A percentile compares a stretch with the other conserved stretches of the same genome.
Evolutionary conservation across 1,284 basidiomycete species (phyloP).

Genomic region (Trichosporon sp.): DNA sequence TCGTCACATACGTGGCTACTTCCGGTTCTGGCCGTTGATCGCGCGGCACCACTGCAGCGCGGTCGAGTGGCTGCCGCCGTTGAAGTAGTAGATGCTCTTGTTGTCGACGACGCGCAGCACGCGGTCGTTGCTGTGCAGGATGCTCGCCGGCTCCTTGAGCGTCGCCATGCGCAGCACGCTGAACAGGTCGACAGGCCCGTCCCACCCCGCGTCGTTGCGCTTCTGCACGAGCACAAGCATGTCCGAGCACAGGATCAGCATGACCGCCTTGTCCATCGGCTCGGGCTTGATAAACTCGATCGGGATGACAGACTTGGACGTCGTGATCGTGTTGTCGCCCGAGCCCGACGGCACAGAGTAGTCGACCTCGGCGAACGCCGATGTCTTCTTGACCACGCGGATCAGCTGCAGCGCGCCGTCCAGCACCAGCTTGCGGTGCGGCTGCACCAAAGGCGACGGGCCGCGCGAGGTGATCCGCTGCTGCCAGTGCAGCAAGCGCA

Average conservation of each 20-base stretch:
- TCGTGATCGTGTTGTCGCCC: slow-evolving; percentile 43
- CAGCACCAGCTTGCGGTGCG: slow-evolving; percentile 88
- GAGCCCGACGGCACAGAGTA: slow-evolving; percentile 16
- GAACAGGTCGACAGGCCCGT: slow-evolving; percentile 76
- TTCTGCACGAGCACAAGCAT: slow-evolving; percentile 77
- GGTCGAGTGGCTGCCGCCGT: slow-evolving; percentile 72
- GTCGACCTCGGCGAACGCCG: slow-evolving; percentile 71
- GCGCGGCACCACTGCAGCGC: slow-evolving; percentile 74
- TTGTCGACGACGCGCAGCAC: slow-evolving; percentile 55
- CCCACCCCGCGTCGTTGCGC: slow-evolving; percentile 66
- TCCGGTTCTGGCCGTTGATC: slow-evolving; percentile 39
- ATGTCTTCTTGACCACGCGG: slow-evolving; percentile 81
- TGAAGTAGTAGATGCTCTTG: slow-evolving; percentile 82
- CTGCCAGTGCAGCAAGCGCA: slow-evolving; percentile 86
- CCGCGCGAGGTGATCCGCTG: slow-evolving; percentile 82
- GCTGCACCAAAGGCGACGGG: slow-evolving; percentile 93
- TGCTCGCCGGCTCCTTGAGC: slow-evolving; percentile 78
- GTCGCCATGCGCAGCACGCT: slow-evolving; percentile 90
- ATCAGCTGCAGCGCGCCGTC: slow-evolving; percentile 77
- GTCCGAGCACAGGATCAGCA: slow-evolving; percentile 61
- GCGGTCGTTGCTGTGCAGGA: slow-evolving; percentile 66
- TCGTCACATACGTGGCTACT: neutral
- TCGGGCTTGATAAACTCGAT: slow-evolving; percentile 72
- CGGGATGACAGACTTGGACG: slow-evolving; percentile 64
- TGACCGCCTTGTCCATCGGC: slow-evolving; percentile 43